Conservation (phyloP, 2,329 filamentous ascomycete genomes). For the Talaromyces sp. region DNA sequence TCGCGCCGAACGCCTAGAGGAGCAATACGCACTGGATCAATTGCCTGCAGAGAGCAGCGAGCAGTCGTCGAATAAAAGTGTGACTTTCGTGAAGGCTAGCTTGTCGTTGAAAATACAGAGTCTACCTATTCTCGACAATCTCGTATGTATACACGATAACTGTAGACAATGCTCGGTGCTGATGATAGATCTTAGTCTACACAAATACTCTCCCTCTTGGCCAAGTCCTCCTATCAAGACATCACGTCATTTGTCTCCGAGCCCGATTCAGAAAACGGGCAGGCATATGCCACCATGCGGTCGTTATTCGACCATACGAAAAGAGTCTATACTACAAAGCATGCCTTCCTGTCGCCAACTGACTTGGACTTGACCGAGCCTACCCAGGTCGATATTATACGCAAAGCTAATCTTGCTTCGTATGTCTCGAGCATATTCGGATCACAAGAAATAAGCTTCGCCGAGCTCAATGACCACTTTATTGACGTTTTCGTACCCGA, state of each 20-base stretch:
- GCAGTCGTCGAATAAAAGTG: slow-evolving; percentile 31
- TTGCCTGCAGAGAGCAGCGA: slow-evolving; percentile 30
- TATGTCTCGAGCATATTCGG: slow-evolving; percentile 63
- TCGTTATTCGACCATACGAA: slow-evolving; percentile 63
- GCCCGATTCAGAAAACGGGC: slow-evolving; percentile 54
- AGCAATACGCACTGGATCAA: slow-evolving; percentile 36
- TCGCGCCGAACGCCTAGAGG: slow-evolving; percentile 42
- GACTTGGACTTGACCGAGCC: slow-evolving; percentile 51
- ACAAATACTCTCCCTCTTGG: slow-evolving; percentile 57
- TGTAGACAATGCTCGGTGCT: background rate
- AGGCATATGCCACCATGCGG: slow-evolving; percentile 61
- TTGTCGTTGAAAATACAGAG: slow-evolving; percentile 56
- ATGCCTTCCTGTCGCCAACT: slow-evolving; percentile 55
- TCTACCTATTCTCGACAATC: slow-evolving; percentile 59
- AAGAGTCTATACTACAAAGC: slow-evolving; percentile 56
- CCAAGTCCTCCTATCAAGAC: slow-evolving; percentile 55
- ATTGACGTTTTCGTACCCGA: slow-evolving; percentile 62
- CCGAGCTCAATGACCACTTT: slow-evolving; percentile 61
- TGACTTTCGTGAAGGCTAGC: slow-evolving; percentile 43
- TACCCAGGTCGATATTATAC: slow-evolving; percentile 57
- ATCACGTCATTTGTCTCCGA: slow-evolving; percentile 57
- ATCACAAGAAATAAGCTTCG: slow-evolving; percentile 63
- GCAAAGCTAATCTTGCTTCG: slow-evolving; percentile 63
- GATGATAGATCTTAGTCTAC: slow-evolving; percentile 44
- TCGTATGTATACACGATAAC: slow-evolving; percentile 43